Percentiles rank a stretch among this genome's conserved stretches.
Conservation (phyloP, 176 grass and related monocot species). For the Musa itinerans region DNA sequence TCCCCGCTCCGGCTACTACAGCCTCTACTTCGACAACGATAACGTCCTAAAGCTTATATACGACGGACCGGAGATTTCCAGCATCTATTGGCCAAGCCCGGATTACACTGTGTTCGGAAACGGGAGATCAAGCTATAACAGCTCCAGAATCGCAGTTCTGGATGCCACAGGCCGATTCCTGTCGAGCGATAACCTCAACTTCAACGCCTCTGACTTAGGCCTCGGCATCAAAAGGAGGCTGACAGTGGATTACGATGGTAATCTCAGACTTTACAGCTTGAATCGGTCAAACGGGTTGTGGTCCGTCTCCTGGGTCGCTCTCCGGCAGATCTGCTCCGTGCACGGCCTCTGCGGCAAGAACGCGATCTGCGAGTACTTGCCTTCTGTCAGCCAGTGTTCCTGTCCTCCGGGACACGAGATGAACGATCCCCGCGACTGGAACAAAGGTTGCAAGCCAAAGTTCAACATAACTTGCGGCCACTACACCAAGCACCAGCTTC, state of each 20-base stretch:
- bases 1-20: slow-evolving; percentile 15
- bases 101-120: background rate
- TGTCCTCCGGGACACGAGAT: slow-evolving; percentile 63
- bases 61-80: slow-evolving; percentile 33
- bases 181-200: slow-evolving; percentile 23
- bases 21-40: slow-evolving; percentile 37
- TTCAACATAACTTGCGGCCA: slow-evolving; percentile 25
- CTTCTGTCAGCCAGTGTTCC: slow-evolving; percentile 19
- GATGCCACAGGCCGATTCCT: slow-evolving; percentile 20
- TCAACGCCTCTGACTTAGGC: slow-evolving; percentile 16
- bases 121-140: slow-evolving; percentile 30
- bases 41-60: slow-evolving; percentile 39
- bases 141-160: slow-evolving; percentile 23
- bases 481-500: slow-evolving; percentile 12
- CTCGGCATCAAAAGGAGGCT: slow-evolving; percentile 23
- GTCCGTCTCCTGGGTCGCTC: slow-evolving; percentile 32
- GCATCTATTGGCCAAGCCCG: slow-evolving; percentile 37
- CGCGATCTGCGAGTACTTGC: slow-evolving; percentile 51
- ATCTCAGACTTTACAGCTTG: slow-evolving; percentile 75
- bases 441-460: slow-evolving; percentile 44
- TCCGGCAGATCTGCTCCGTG: slow-evolving; percentile 34
- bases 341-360: slow-evolving; percentile 70
- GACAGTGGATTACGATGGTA: slow-evolving; percentile 54
- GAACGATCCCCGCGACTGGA: slow-evolving; percentile 39
- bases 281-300: slow-evolving; percentile 39